Evolutionary conservation across 2,329 filamentous ascomycete genomes (phyloP), one percentile per base, ranked within the genome.

Genomic region (Trichophyton benhamiae): DNA sequence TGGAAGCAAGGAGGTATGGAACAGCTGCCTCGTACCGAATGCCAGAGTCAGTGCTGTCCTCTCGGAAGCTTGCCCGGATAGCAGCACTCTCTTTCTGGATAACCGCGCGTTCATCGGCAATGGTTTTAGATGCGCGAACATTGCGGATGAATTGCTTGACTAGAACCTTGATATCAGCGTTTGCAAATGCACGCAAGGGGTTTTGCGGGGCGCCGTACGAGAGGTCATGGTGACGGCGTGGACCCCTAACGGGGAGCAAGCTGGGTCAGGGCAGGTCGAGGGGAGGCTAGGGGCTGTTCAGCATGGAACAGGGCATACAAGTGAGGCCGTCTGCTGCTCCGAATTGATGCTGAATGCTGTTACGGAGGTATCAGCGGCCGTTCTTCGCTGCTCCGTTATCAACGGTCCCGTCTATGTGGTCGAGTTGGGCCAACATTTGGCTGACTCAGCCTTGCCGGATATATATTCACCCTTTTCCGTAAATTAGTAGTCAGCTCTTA

Each of bases 61-160:
- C 94, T 72, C 94, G 85, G 75, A 99, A 99, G 78, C 92, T 97
- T 68, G 94, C 91, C 77, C 94, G 84, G 72, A 99, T 99, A 57
- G 92, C 89, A 63, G 94, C 94, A 77, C 94, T 99, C 79, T 99
- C 94, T 77, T 99, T 99, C 72, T 97, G 94, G 66, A 99, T 95
- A 61, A 99, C 94, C 59, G 94, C 92, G 72, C 94, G 86, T 80
- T 99, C 94, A 77, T 99, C 94, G 74, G 95, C 95, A 73, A 99
- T 96, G 41, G 94, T 99, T 80, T 99, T 99, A 64, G 94, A 91
- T 64, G 94, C 92, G 74, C 94, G 90, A 73, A 99, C 94, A 78
- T 96, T 97, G 74, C 94, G 91, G 77, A 99, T 99, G 79, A 99
- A 99, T 79, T 97, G 94, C 80, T 99, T 99, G 75, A 99, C 94